Evolutionary conservation across 73 alveolate genomes (phyloP), one percentile per base, ranked within the genome.

Genomic region (Paramecium pentaurelia): DNA sequence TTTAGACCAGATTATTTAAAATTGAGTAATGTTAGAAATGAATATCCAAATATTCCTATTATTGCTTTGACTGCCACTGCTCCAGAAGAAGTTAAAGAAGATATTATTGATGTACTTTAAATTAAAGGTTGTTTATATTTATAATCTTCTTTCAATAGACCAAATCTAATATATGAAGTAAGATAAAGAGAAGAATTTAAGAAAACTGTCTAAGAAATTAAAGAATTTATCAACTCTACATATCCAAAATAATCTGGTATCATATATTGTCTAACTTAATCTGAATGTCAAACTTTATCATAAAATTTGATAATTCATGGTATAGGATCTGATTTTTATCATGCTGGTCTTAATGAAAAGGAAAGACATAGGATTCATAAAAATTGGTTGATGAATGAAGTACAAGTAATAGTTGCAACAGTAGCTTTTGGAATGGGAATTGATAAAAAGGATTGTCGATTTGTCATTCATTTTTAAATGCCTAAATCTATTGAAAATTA

Each of bases 371-470:
- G 94, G 59, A 94, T 98, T 58, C 98, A 98, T 93, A 87, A 80
- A 42, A 86, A 95, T 64, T 98, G 99, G 99, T 95, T 98, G 98
- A 73, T 96, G 86, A 98, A 98, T 90, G 98, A 97, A 92, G 96
- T 98, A 51, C 96, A 98, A 68, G 97, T 99, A 25, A 96, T 99
- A 30, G 99, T 98, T 11, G 99, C 99, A 7, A 99, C 99, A 18
- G 96, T 99, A 28, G 99, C 99, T 60, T 99, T 99, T 88, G 99
- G 99, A 40, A 97, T 99, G 99, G 99, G 99, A 75, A 99, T 99
- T 28, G 98, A 98, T 95, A 99, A 99, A 95, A 93, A 94, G 84
- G 99, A 99, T 93, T 99, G 98, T 83, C 95, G 99, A 86, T 99
- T 98, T 92, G 99, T 99, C 14, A 99, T 99, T 42, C 99, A 99